phyloP scores from a whole-genome alignment of 176 grass and related monocot species.

The Aegilops tauschii region DNA sequence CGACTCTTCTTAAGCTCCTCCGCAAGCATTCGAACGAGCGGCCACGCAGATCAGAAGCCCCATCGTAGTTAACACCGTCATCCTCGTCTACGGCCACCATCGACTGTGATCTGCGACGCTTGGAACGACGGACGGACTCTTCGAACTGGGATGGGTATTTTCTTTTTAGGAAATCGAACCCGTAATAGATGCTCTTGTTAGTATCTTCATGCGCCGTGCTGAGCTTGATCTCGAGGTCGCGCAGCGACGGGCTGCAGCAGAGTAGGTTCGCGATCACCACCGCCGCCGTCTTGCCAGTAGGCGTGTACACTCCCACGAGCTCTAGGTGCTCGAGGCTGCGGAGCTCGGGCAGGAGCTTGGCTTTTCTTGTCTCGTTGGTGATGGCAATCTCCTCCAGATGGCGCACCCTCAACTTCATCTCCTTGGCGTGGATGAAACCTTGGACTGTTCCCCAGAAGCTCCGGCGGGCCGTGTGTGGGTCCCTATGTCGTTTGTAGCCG shows the following conservation, averaged over 20 bases:
- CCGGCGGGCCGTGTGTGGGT: not conserved
- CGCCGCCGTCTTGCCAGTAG: not conserved
- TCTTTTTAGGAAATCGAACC: not conserved
- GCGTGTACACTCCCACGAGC: not conserved
- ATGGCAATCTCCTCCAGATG: not conserved
- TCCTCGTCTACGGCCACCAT: not conserved
- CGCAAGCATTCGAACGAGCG: not conserved
- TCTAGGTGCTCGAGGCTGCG: not conserved
- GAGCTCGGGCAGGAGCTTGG: not conserved
- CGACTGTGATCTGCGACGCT: not conserved
- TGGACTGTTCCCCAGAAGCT: not conserved
- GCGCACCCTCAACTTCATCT: constrained; percentile 6
- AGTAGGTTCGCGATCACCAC: constrained; percentile 18
- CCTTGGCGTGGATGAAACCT: not conserved
- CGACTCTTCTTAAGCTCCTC: not conserved
- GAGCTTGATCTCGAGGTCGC: not conserved
- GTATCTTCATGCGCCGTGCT: not conserved
- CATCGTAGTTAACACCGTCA: not conserved
- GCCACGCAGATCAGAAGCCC: not conserved
- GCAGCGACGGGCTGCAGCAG: not conserved
- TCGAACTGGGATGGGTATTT: not conserved
- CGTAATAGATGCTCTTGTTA: accelerated
- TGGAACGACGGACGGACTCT: not conserved
- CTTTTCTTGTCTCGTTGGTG: not conserved
- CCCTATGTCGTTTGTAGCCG: not conserved